Conservation (phyloP, 2,329 filamentous ascomycete species). For the Septoria linicola region DNA sequence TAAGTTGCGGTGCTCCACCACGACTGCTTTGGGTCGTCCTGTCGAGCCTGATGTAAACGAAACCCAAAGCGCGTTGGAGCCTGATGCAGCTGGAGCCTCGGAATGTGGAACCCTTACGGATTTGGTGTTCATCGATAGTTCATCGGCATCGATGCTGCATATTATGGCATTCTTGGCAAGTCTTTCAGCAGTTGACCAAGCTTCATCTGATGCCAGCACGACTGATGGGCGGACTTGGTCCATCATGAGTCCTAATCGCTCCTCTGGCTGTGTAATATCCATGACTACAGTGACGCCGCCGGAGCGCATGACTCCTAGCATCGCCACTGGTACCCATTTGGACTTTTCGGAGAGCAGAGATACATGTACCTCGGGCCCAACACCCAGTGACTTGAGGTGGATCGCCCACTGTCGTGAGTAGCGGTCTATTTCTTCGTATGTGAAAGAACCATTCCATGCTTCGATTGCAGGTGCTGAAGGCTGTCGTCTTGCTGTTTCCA, state of each 20-base stretch:
- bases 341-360: slow-evolving; percentile 34
- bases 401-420: slow-evolving; percentile 16
- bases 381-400: slow-evolving; percentile 6
- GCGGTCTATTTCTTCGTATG: slow-evolving; percentile 31
- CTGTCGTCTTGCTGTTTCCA: slow-evolving; percentile 19
- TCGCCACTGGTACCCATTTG: slow-evolving; percentile 30
- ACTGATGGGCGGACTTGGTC: slow-evolving; percentile 28
- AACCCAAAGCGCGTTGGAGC: slow-evolving; percentile 8
- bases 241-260: slow-evolving; percentile 32
- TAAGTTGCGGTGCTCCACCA: slow-evolving; percentile 21
- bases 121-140: not conserved
- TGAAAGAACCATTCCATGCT: slow-evolving; percentile 32
- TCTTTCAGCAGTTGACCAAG: not conserved
- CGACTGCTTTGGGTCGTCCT: slow-evolving; percentile 19
- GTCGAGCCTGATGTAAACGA: slow-evolving; percentile 53
- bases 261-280: slow-evolving; percentile 23
- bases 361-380: slow-evolving; percentile 16
- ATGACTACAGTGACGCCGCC: slow-evolving; percentile 31
- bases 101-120: not conserved
- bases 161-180: not conserved
- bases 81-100: not conserved
- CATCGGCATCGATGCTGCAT: not conserved
- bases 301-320: slow-evolving; percentile 35
- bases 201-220: slow-evolving; percentile 7
- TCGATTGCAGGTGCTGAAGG: slow-evolving; percentile 30